These are phyloP conservation scores for Inga leiocalycina DNA, from an alignment of 306 rosid genomes.

Conservation along the genomic window DNA sequence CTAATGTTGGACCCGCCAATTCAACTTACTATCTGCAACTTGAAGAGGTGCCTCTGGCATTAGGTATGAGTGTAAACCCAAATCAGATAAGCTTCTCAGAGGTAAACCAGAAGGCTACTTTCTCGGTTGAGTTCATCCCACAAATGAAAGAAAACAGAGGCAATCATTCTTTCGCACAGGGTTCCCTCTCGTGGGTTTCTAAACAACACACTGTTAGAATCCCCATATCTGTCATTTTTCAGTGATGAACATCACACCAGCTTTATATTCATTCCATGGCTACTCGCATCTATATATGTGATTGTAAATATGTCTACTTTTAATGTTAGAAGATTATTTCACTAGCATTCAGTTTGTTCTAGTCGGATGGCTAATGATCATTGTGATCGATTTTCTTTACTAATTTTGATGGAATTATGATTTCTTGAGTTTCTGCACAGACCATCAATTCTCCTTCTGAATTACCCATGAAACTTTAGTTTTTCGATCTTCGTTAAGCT, in stretches of 20 bases:
- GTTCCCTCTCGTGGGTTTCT: slow-evolving; percentile 58
- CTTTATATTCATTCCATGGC: not conserved
- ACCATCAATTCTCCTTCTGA: not conserved
- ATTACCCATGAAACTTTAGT: too few species aligned
- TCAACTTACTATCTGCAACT: slow-evolving; percentile 40
- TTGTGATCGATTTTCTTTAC: not conserved
- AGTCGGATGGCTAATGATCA: not conserved
- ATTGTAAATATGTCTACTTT: too few species aligned
- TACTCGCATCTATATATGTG: not conserved
- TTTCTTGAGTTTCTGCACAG: not conserved
- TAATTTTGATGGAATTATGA: not conserved
- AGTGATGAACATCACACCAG: slow-evolving; percentile 5
- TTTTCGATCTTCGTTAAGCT: too few species aligned
- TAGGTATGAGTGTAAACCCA: slow-evolving; percentile 45
- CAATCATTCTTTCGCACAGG: slow-evolving; percentile 36
- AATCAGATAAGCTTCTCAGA: slow-evolving; percentile 35
- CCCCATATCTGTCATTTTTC: slow-evolving; percentile 46
- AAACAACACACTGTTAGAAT: slow-evolving; percentile 42
- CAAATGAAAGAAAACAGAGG: slow-evolving; percentile 25
- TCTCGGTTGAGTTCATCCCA: slow-evolving; percentile 40
- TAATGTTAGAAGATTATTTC: not conserved
- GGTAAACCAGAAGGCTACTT: slow-evolving; percentile 46
- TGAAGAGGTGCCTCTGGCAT: slow-evolving; percentile 31
- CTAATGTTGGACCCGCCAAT: slow-evolving; percentile 49
- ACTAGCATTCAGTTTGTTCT: slow-evolving; percentile 12